Conservation (phyloP, 371 early-diverging fungal genomes). For the Lichtheimia hyalospora region DNA sequence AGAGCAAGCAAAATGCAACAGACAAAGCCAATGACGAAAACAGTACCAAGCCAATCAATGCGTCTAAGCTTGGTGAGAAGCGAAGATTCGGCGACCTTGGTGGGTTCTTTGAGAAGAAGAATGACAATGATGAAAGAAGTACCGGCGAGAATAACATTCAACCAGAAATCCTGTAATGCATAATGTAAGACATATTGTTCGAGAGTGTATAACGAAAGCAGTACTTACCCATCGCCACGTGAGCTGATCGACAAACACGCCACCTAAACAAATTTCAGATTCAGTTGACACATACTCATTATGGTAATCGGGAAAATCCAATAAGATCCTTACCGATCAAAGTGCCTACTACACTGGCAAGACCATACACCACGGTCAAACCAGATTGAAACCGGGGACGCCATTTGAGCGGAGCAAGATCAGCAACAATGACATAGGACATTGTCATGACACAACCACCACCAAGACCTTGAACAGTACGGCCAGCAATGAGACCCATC, state of each 20-base stretch:
- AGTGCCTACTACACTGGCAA: conserved; percentile 75
- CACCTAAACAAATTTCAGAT: conserved; percentile 31
- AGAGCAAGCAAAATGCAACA: conserved; percentile 50
- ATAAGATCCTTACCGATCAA: conserved; percentile 30
- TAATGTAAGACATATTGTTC: background rate
- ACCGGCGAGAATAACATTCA: conserved; percentile 72
- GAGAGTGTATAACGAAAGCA: background rate
- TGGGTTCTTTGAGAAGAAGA: conserved; percentile 48
- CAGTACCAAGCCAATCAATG: conserved; percentile 55
- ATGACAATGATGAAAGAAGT: conserved; percentile 50
- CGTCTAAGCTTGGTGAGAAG: conserved; percentile 54
- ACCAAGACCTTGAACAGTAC: conserved; percentile 60
- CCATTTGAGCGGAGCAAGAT: conserved; percentile 64
- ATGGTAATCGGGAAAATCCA: no score
- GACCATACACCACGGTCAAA: conserved; percentile 64
- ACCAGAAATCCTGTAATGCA: conserved; percentile 62
- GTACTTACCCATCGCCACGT: background rate
- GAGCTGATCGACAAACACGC: conserved; percentile 59
- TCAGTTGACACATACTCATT: no score
- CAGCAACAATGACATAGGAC: conserved; percentile 78
- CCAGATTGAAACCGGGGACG: conserved; percentile 67
- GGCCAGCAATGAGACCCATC: conserved; percentile 58
- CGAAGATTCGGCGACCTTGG: conserved; percentile 35
- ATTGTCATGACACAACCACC: conserved; percentile 69
- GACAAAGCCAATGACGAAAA: conserved; percentile 11